Conservation (phyloP, 148 eudicot species). For the Heliosperma pusillum region DNA sequence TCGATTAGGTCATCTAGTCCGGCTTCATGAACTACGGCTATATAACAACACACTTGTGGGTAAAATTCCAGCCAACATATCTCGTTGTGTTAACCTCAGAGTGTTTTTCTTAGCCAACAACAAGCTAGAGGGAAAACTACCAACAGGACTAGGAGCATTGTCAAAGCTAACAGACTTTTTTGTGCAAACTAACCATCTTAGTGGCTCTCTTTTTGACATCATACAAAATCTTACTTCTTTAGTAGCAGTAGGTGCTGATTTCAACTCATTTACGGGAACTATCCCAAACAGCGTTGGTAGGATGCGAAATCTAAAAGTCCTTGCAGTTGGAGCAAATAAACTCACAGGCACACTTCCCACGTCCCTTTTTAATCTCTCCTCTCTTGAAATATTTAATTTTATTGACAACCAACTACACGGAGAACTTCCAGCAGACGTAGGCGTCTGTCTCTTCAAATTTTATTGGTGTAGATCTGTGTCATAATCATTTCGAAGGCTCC, state of each 20-base stretch:
- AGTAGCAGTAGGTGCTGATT: neutral
- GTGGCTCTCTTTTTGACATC: constrained; percentile 16
- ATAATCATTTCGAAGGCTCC: constrained; percentile 30
- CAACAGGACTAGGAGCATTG: neutral
- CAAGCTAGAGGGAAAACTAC: constrained; percentile 23
- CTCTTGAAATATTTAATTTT: constrained; percentile 11
- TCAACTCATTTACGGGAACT: constrained; percentile 25
- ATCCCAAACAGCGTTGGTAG: constrained; percentile 23
- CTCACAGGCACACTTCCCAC: constrained; percentile 26
- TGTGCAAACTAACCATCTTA: constrained; percentile 17
- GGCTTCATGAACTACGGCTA: constrained; percentile 21
- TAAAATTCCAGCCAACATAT: constrained; percentile 30
- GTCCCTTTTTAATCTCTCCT: constrained; percentile 33
- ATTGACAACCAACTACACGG: constrained; percentile 24
- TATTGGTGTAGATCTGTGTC: constrained; percentile 10
- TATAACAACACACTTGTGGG: constrained; percentile 28
- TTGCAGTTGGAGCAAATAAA: constrained; percentile 6
- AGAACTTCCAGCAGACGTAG: constrained; percentile 33
- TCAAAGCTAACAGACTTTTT: constrained; percentile 10
- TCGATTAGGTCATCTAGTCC: constrained; percentile 30
- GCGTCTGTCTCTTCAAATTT: too few species aligned
- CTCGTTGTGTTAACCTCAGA: neutral
- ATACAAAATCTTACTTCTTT: neutral
- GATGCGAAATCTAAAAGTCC: constrained; percentile 1
- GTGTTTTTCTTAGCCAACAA: neutral